Evolutionary conservation across 768 basidiomycete species (phyloP).

Genomic region (Dioszegia crocea): DNA sequence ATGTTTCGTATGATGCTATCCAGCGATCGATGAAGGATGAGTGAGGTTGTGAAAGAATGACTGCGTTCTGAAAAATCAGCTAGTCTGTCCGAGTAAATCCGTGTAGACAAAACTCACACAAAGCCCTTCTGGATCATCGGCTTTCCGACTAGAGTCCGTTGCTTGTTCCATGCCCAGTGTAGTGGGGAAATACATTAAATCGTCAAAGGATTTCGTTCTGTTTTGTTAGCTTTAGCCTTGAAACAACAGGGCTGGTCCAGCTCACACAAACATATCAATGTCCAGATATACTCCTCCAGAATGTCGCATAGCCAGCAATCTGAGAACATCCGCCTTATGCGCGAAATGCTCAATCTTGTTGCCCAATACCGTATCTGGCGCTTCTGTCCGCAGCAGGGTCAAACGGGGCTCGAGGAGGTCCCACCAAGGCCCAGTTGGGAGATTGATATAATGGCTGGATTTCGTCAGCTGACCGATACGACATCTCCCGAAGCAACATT

Average conservation of each 20-base stretch:
- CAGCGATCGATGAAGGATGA: constrained; percentile 47
- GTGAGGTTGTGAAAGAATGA: constrained; percentile 44
- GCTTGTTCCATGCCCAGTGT: constrained; percentile 49
- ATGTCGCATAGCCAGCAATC: constrained; percentile 43
- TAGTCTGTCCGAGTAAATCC: background rate
- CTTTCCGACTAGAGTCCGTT: constrained; percentile 34
- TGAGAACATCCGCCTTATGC: constrained; percentile 47
- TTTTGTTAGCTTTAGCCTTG: background rate
- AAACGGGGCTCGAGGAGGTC: constrained; percentile 43
- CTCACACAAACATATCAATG: constrained; percentile 49
- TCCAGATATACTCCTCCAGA: constrained; percentile 49
- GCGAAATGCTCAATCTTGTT: constrained; percentile 45
- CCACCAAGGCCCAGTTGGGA: constrained; percentile 50
- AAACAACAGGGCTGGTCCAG: background rate
- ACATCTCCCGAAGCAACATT: background rate
- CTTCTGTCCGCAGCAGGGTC: constrained; percentile 42
- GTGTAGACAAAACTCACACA: constrained; percentile 32
- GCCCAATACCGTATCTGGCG: constrained; percentile 40
- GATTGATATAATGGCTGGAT: constrained; percentile 46
- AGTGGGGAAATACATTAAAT: constrained; percentile 38
- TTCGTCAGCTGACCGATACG: background rate
- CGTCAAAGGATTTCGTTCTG: constrained; percentile 44
- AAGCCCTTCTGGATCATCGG: constrained; percentile 46
- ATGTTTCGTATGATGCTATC: constrained; percentile 46
- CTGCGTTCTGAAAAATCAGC: constrained; percentile 38